Evolutionary conservation across 306 rosid species (phyloP).

Genomic region (Medicago ruthenica): DNA sequence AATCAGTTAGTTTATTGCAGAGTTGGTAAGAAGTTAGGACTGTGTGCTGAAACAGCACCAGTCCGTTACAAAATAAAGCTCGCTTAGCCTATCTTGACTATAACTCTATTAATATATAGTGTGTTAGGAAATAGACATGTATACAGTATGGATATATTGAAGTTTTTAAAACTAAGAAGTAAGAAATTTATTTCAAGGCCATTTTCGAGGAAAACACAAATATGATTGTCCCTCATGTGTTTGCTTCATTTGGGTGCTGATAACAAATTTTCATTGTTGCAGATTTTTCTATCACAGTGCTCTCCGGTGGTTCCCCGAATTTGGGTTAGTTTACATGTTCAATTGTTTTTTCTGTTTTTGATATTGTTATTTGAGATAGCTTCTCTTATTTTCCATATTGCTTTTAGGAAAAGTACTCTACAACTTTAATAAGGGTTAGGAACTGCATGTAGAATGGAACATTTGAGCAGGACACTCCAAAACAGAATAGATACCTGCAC

Average conservation of each 20-base stretch:
- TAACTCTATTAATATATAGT: not conserved
- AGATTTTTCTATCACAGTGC: conserved; percentile 96
- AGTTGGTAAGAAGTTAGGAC: not conserved
- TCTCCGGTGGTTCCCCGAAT: conserved; percentile 88
- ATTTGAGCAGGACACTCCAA: not conserved
- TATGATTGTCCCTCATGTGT: not conserved
- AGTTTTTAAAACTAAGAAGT: conserved; percentile 23
- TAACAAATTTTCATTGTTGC: conserved; percentile 42
- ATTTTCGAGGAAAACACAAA: conserved; percentile 18
- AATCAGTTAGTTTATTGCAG: not conserved
- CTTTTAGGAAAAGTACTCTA: not conserved
- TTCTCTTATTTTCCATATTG: conserved; percentile 5
- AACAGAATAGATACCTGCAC: conserved; percentile 15
- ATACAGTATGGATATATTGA: conserved; percentile 25
- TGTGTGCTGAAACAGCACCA: not conserved
- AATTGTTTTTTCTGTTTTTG: conserved; percentile 13
- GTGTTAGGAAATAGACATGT: conserved; percentile 21
- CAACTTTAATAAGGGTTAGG: conserved; percentile 22
- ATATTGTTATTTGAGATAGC: conserved; percentile 8
- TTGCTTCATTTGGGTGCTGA: conserved; percentile 36
- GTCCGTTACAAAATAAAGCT: not conserved
- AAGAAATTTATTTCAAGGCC: not conserved
- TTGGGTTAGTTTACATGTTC: conserved; percentile 65
- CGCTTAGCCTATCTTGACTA: not conserved
- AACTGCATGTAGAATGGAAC: conserved; percentile 13